A percentile compares a stretch with the other conserved stretches of the same genome.
Evolutionary conservation across 1,284 basidiomycete species (phyloP).

Genomic region (Pseudozyma sp.): DNA sequence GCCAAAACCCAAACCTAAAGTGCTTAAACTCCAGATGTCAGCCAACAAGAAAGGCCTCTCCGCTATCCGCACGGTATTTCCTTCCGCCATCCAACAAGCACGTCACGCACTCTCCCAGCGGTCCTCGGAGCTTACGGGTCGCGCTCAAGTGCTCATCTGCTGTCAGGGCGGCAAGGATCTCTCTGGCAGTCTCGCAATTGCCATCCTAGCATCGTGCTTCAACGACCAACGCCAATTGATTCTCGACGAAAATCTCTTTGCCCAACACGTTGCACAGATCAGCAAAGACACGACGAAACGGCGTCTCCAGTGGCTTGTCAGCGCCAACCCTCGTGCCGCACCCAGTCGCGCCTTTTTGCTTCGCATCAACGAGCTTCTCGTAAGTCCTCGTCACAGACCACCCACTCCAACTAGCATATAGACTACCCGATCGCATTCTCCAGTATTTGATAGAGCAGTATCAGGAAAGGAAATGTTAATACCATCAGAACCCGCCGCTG

Average conservation of each 20-base stretch:
- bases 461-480: not conserved
- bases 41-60: constrained; percentile 48
- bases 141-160: constrained; percentile 28
- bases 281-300: constrained; percentile 76
- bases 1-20: not conserved
- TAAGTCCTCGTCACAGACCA: constrained; percentile 76
- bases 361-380: constrained; percentile 80
- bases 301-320: constrained; percentile 83
- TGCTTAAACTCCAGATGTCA: constrained; percentile 16
- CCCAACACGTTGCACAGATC: constrained; percentile 10
- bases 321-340: constrained; percentile 78
- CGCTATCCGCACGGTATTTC: constrained; percentile 31
- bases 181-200: constrained; percentile 37
- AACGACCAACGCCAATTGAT: constrained; percentile 59
- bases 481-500: constrained; percentile 15
- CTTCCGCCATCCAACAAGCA: constrained; percentile 29
- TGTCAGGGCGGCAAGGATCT: constrained; percentile 44
- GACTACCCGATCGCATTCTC: not conserved
- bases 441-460: not conserved
- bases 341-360: constrained; percentile 81
- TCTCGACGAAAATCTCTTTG: not conserved
- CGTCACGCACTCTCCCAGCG: constrained; percentile 12
- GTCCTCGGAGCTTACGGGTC: not conserved
- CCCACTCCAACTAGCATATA: not conserved
- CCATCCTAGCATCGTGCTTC: constrained; percentile 50